Conservation (phyloP, 805 yeast species). For the Clavispora vitiphila region DNA sequence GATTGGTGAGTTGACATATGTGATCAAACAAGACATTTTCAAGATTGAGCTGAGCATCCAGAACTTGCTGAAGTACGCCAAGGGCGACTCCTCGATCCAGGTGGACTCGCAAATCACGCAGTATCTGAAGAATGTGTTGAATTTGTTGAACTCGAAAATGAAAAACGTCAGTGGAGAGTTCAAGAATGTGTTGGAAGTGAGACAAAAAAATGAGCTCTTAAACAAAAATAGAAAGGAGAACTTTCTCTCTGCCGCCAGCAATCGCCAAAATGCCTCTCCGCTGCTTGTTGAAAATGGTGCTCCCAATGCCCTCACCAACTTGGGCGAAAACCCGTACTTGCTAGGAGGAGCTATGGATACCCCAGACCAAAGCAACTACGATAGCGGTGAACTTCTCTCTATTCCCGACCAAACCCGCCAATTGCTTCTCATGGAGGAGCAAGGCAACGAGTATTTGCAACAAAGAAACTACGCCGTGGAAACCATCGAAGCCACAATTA, state of each 20-base stretch:
- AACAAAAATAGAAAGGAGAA: constrained; percentile 80
- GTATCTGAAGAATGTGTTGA: constrained; percentile 83
- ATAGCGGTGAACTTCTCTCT: constrained; percentile 47
- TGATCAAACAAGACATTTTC: constrained; percentile 82
- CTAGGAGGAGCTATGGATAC: constrained; percentile 13
- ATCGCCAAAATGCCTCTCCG: constrained; percentile 23
- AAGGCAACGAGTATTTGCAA: constrained; percentile 66
- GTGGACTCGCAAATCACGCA: constrained; percentile 60
- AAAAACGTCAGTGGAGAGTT: constrained; percentile 91
- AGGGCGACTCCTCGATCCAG: constrained; percentile 38
- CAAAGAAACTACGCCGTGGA: constrained; percentile 89
- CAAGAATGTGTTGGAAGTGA: constrained; percentile 78
- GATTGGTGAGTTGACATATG: constrained; percentile 84
- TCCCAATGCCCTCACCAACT: constrained; percentile 11
- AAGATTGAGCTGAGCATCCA: constrained; percentile 69
- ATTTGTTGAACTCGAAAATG: constrained; percentile 80
- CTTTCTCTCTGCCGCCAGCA: constrained; percentile 54
- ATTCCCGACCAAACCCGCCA: constrained; percentile 82
- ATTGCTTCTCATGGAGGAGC: constrained; percentile 79
- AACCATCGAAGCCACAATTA: constrained; percentile 93
- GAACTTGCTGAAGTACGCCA: constrained; percentile 50
- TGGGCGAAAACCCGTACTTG: constrained; percentile 39
- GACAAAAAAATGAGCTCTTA: constrained; percentile 80
- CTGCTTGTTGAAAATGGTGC: constrained; percentile 17
- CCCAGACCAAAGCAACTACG: constrained; percentile 19